Evolutionary conservation across 2,329 filamentous ascomycete species (phyloP), one percentile per base, ranked within the genome.

Genomic region (Fusarium sp.): DNA sequence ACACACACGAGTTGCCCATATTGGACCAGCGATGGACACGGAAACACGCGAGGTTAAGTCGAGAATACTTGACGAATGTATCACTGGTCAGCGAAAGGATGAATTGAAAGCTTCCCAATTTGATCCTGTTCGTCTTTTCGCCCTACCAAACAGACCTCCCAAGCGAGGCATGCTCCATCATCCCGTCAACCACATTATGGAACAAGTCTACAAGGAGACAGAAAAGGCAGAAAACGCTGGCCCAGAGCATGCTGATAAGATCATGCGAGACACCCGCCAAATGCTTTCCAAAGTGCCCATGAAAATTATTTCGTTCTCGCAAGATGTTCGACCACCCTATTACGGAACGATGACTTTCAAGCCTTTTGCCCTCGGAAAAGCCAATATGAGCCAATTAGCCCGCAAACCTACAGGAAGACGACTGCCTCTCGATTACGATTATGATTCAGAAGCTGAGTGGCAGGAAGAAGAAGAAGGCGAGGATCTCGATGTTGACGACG

Each of bases 391-490:
- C 6, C 82, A 78, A 46, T 76, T 89, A 8, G 86, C 87, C 61
- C 76, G 87, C 73, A 80, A 87, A 76, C 82, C 92, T 63, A 70
- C 83, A 73, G 76, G 81, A 70, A 77, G 84, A 63, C 79, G 82
- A n/a, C 80, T 93, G 2, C 86, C 89, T 7, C 84, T 92, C 6
- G 84, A 93, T 71, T 96, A 96, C 75, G 92, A 94, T 67, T 94
- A 95, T 75, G 92, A 96, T 74, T 95, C 92, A 5, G 92, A 96
- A 76, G 92, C 88, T 7, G 93, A 96, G 76, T 96, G 92, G 92
- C 90, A 94, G 74, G 92, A 94, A 74, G 92, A 93, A 59, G 86
- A 90, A 63, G 87, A 81, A 57, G 90, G 91, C 26, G 90, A 92
- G 43, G 89, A 91, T 49, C 85, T 92, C 15, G 86, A 90, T 4